Base-by-base conservation (phyloP, 805 yeast species). In the Myxozyma neotropica region DNA sequence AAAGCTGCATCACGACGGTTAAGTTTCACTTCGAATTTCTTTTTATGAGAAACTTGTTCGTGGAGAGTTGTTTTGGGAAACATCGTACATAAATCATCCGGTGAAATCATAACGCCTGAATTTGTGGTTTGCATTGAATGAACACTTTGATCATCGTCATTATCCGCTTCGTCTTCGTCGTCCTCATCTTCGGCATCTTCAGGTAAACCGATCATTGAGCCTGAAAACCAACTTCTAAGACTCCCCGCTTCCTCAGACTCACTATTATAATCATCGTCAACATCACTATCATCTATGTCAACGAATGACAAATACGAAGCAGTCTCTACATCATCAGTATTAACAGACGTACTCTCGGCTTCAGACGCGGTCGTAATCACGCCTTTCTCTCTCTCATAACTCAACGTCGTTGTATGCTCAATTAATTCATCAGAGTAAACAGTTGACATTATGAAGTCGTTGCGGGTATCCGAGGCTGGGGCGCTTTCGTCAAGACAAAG, bases 1-100 rank as follows among this genome's bases (percentile, higher is more conserved):
- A 48, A 10, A 5, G 58, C 53, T 3, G 58, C 58, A 13, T 48
- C 43, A 2, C 17, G 17, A 44, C 23, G 24, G 40, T 15, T 33
- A 5, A 55, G 46, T 33, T 49, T 49, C 15, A 8, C 29, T 4
- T 13, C 8, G 24, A 42, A 33, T 5, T 15, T 33, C 21, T 19
- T 24, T 13, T 31, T 23, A 53, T 57, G 59, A 8, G 27, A n/a
- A 10, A 56, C 52, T 23, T 50, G 51, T n/a, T 56, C 52, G 40
- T 44, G 29, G 27, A 56, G 35, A 5, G 40, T 23, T 10, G 39
- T 12, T n/a, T 15, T 13, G 24, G 19, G 15, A 36, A 56, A 44
- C 17, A 23, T 31, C 13, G 15, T 33, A 15, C 42, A 36, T 13
- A 56, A 52, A 6, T 8, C 45, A 13, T 38, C 23, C 4, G 59